These are phyloP conservation scores for Boletus reticulatus DNA, from an alignment of 768 basidiomycete species.

Conservation along the genomic window DNA sequence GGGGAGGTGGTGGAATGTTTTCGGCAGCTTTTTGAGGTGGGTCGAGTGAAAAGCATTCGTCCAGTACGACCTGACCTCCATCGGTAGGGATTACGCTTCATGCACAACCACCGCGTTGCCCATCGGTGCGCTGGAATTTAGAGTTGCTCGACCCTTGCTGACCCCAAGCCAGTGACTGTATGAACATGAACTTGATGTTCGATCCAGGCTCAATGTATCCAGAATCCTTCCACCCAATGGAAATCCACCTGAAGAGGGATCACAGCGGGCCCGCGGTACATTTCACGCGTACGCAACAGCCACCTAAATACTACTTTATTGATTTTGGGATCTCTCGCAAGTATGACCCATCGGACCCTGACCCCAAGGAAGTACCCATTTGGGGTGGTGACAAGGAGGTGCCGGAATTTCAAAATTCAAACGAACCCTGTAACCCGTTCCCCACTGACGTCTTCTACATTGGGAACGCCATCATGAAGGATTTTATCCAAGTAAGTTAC, in stretches of 20 bases:
- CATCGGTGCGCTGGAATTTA: conserved; percentile 7
- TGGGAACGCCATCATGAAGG: conserved; percentile 31
- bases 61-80: not conserved
- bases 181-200: conserved; percentile 33
- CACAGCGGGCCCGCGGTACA: conserved; percentile 19
- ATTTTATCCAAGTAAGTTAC: conserved; percentile 31
- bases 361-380: conserved; percentile 30
- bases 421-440: conserved; percentile 37
- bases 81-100: conserved; percentile 9
- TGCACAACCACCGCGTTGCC: conserved; percentile 22
- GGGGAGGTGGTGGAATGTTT: conserved; percentile 35
- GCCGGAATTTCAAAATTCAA: conserved; percentile 35
- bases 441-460: conserved; percentile 43
- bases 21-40: conserved; percentile 33
- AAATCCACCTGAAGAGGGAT: conserved; percentile 14
- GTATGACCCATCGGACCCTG: conserved; percentile 26
- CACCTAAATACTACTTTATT: conserved; percentile 16
- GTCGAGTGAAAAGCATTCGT: not conserved
- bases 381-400: conserved; percentile 42
- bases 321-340: conserved; percentile 37
- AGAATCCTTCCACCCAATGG: conserved; percentile 25
- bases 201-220: conserved; percentile 25
- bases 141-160: not conserved
- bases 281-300: conserved; percentile 28
- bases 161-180: conserved; percentile 23